Base-by-base conservation (phyloP, 139 green algal genomes). In the Chlorella sp. region DNA sequence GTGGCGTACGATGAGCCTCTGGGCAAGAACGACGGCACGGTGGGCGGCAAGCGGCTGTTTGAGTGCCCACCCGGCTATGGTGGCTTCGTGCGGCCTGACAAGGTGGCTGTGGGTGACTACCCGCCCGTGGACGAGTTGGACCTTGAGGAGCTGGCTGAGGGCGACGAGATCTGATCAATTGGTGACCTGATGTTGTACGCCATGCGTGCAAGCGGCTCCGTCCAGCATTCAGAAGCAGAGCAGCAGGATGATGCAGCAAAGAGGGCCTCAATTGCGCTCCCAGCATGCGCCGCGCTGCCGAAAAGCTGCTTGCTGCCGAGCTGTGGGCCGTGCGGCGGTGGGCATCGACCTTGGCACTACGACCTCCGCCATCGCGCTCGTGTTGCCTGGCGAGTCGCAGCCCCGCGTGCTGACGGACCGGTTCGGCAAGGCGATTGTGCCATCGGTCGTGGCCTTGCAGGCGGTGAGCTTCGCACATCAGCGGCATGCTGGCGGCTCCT, bases 1-100 rank as follows among this genome's bases (percentile, higher is more conserved):
- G 80, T 98, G 20, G 61, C 91, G 67, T 98, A 95, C 63, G 96
- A 99, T 73, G 96, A 99, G 83, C 96, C 96, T 17, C 75, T 97
- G 62, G 96, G 96, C 6, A 98, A 97, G 79, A 94, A 97, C 74
- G 91, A 99, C 79, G 96, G 96, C 27, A 92, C 60, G 29, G 79
- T 90, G 17, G 35, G 31, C 27, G 92, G 92, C 1, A 70, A 76
- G 35, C 71, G 83, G n/a, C 92, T 87, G 60, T 97, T 98, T 69
- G 71, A 88, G 14, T 95, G 88, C 59, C 26, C 71, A 0, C 51
- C 69, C 0, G 76, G 77, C 2, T 93, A 95, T 67, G 94, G 93
- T 29, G 86, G 81, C 5, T 93, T 98, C 76, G 80, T 94, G 77
- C 83, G 94, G 31, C 94, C 94, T 1, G 81, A 87, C 67, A 88